phyloP scores from a whole-genome alignment of 495 filamentous ascomycete genomes.

The Talaromyces stipitatus region DNA sequence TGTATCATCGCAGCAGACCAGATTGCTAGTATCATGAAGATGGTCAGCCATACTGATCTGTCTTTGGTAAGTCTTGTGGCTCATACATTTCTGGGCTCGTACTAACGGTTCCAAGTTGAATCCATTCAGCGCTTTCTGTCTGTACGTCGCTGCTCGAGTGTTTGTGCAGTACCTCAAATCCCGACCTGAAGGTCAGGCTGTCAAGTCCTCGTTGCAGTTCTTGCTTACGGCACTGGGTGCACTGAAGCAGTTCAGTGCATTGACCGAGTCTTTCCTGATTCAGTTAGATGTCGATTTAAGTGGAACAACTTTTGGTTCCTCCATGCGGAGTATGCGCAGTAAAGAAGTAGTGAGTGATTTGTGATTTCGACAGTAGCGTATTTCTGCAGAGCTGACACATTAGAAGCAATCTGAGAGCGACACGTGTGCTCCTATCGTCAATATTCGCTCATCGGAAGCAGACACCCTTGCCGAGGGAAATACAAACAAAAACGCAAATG shows the following conservation, averaged over 20 bases:
- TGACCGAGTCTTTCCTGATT: conserved; percentile 91
- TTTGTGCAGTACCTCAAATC: conserved; percentile 94
- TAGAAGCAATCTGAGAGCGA: not conserved
- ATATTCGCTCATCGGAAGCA: not conserved
- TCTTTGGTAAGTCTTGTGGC: conserved; percentile 54
- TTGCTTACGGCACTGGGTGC: conserved; percentile 83
- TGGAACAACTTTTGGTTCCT: conserved; percentile 36
- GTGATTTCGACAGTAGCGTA: not conserved
- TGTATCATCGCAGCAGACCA: conserved; percentile 92
- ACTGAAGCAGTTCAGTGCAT: conserved; percentile 77
- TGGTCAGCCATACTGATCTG: conserved; percentile 86
- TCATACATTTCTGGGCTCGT: not conserved
- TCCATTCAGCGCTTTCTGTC: conserved; percentile 89
- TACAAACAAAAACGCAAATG: not conserved
- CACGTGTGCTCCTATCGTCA: not conserved
- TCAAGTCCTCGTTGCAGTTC: conserved; percentile 78
- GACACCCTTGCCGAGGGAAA: conserved; percentile 1
- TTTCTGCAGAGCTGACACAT: not conserved
- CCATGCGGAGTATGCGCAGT: not conserved
- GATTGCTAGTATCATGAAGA: conserved; percentile 93
- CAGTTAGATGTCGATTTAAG: conserved; percentile 91
- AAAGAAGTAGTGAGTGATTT: conserved; percentile 8
- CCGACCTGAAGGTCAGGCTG: conserved; percentile 74
- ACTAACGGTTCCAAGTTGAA: conserved; percentile 64
- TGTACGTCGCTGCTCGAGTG: conserved; percentile 90